Base-by-base conservation (phyloP, 768 basidiomycete genomes). In the Tulasnella sp. region DNA sequence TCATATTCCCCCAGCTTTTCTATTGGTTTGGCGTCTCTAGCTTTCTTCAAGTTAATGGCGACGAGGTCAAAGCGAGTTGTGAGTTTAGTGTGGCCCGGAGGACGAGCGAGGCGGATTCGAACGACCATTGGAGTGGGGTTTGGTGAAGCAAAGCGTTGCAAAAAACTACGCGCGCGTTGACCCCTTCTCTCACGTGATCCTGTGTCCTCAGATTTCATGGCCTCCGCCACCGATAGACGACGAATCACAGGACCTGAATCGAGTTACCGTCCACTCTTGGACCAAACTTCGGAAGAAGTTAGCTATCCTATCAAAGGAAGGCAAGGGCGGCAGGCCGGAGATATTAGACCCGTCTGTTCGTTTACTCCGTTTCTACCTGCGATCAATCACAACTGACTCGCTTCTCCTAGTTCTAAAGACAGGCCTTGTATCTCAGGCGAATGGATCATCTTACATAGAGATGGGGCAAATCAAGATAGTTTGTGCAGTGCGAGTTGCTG, bases 401-500 rank as follows among this genome's bases (percentile, higher is more conserved):
- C 11, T 48, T 40, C n/a, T 9, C 73, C 39, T 80, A 99, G 96
- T 94, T 84, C 85, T 99, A 71, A 91, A 96, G 83, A 90, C 94
- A 39, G 95, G 96, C 11, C 86, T 99, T 18, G 95, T 98, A 75
- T 92, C 86, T 79, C 95, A 98, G 84, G 97, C 98, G 0, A 96
- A 95, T 82, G 98, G 98, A 1, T 98, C 96, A 23, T 96, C 95
- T 15, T 99, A 99, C 83, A 93, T 99, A 81, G 98, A 99, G 85
- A 93, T 92, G 0, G 92, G 93, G 77, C 88, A 88, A 77, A 93
- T 94, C 0, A 99, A 99, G 85, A 90, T 99, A 80, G 96, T 95
- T 5, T 98, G 95, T 83, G 95, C 98, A 57, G 94, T 99, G 96
- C 98, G 81, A 82, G 93, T 88, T 55, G 67, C 70, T 77, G 73